phyloP scores from a whole-genome alignment of 1,284 basidiomycete species.

The Ganoderma sinense region DNA sequence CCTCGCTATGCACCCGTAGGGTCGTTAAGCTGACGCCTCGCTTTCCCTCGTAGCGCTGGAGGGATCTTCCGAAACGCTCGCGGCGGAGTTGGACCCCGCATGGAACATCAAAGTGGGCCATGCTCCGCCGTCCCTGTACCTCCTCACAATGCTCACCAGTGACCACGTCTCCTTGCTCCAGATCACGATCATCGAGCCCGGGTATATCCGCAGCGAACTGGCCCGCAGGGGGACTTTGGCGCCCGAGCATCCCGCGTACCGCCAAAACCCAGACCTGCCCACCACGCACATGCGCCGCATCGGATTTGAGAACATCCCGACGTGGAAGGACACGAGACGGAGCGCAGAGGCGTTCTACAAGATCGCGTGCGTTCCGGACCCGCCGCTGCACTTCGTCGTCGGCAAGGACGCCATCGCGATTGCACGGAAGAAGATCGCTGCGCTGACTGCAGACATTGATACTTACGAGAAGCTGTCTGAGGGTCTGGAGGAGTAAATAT shows the following conservation, averaged over 20 bases:
- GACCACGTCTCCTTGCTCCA: neutral
- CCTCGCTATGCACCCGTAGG: neutral
- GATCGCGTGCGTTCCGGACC: constrained; percentile 11
- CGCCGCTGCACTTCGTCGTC: constrained; percentile 22
- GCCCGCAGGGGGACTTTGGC: constrained; percentile 6
- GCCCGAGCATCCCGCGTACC: constrained; percentile 22
- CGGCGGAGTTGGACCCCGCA: constrained; percentile 43
- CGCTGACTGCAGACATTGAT: neutral
- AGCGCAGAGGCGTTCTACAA: constrained; percentile 24
- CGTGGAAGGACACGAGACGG: constrained; percentile 9
- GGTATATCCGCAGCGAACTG: constrained; percentile 7
- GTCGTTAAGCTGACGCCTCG: too few species aligned
- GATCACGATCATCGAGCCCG: constrained; percentile 17
- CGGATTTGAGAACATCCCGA: neutral
- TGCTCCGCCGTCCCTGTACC: neutral
- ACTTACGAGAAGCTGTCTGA: constrained; percentile 21
- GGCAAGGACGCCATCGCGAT: constrained; percentile 19
- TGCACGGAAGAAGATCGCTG: constrained; percentile 13
- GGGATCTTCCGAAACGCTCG: constrained; percentile 41
- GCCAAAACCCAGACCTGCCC: constrained; percentile 16
- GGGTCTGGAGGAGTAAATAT: constrained; percentile 1
- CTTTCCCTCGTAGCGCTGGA: constrained; percentile 29
- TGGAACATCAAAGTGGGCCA: constrained; percentile 50
- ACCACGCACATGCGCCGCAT: neutral
- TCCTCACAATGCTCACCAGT: neutral